Conservation (phyloP, 2,329 filamentous ascomycete genomes). For the Phoma sp. region DNA sequence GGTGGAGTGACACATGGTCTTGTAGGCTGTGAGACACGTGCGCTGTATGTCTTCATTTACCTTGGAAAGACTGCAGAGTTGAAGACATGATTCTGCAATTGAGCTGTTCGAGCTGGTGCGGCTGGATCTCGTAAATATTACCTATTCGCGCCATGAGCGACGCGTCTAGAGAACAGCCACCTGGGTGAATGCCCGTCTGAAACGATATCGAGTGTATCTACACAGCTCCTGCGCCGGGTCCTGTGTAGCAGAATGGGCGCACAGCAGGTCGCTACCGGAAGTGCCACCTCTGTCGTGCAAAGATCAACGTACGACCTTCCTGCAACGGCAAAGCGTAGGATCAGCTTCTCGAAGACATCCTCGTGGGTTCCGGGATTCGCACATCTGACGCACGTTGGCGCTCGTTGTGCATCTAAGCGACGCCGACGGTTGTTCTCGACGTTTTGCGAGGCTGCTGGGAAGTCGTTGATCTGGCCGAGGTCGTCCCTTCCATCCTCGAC, state of each 20-base stretch:
- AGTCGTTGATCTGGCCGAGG: slow-evolving; percentile 3
- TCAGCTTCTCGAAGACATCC: slow-evolving; percentile 6
- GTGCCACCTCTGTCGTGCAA: slow-evolving; percentile 10
- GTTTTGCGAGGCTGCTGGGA: slow-evolving; percentile 6
- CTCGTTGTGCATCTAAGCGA: slow-evolving; percentile 13
- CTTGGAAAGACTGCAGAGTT: background rate
- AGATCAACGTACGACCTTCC: slow-evolving; percentile 12
- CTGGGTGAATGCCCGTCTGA: background rate
- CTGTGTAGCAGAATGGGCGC: slow-evolving; percentile 13
- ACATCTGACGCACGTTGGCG: slow-evolving; percentile 12
- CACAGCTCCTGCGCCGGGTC: slow-evolving; percentile 4
- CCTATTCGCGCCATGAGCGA: background rate
- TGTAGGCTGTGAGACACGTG: background rate
- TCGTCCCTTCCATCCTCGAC: slow-evolving; percentile 3
- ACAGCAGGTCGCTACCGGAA: slow-evolving; percentile 19
- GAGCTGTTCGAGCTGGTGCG: background rate
- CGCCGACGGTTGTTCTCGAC: background rate
- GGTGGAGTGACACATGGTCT: background rate
- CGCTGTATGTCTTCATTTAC: background rate
- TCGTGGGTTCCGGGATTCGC: slow-evolving; percentile 10
- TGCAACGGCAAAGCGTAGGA: background rate
- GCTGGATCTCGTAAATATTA: background rate
- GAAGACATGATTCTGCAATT: background rate
- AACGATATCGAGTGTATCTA: slow-evolving; percentile 4
- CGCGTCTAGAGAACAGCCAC: background rate